Conservation (phyloP, 108 stramenopile genomes). For the Conticribra weissflogii region DNA sequence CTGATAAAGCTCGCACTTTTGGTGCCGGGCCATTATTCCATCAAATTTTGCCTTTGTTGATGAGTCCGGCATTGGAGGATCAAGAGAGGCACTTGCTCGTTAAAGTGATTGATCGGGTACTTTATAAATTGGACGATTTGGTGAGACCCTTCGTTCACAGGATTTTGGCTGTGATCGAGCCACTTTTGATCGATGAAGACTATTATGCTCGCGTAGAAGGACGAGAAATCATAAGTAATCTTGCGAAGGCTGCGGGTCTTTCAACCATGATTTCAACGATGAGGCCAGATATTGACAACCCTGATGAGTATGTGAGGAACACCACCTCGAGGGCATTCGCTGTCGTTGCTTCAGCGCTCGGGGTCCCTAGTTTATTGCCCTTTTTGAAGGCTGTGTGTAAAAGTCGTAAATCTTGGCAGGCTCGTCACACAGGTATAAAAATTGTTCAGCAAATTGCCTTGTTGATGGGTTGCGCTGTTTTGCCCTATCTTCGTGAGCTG, state of each 20-base stretch:
- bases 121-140: slow-evolving; percentile 97
- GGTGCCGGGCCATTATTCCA: slow-evolving; percentile 97
- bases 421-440: slow-evolving; percentile 99
- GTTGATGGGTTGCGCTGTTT: slow-evolving; percentile 97
- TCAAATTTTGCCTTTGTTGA: slow-evolving; percentile 96
- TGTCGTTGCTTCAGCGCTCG: slow-evolving; percentile 98
- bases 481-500: slow-evolving; percentile 95
- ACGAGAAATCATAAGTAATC: slow-evolving; percentile 98
- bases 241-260: slow-evolving; percentile 99
- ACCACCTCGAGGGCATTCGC: slow-evolving; percentile 98
- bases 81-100: slow-evolving; percentile 99
- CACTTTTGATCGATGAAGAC: slow-evolving; percentile 98
- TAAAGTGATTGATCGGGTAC: slow-evolving; percentile 98
- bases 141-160: slow-evolving; percentile 97
- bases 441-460: slow-evolving; percentile 99
- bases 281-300: slow-evolving; percentile 99
- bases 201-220: slow-evolving; percentile 99
- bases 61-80: slow-evolving; percentile 98
- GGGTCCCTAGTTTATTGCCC: slow-evolving; percentile 94
- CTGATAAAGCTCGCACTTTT: slow-evolving; percentile 93
- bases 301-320: slow-evolving; percentile 98
- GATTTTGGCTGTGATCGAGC: slow-evolving; percentile 97
- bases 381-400: slow-evolving; percentile 99
- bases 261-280: slow-evolving; percentile 99
- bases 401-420: slow-evolving; percentile 97